Percentiles rank a stretch among this genome's conserved stretches.
Evolutionary conservation across 805 yeast genomes (phyloP).

Genomic region (Candida argentea): DNA sequence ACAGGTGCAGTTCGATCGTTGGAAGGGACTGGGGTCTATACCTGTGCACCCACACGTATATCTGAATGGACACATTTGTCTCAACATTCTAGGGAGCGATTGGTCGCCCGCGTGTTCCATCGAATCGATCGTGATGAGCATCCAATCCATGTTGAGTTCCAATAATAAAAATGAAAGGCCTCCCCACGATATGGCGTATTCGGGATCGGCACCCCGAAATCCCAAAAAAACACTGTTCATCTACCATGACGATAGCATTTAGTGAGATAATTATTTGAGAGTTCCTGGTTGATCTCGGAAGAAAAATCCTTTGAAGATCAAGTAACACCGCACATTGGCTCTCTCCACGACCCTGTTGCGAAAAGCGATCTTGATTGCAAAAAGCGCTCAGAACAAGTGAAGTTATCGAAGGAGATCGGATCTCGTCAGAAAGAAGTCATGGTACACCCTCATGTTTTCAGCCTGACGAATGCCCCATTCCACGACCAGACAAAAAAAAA

Average conservation of each 20-base stretch:
- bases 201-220: constrained; percentile 42
- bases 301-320: too few species aligned
- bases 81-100: constrained; percentile 52
- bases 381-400: too few species aligned
- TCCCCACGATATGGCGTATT: constrained; percentile 43
- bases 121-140: constrained; percentile 39
- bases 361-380: too few species aligned
- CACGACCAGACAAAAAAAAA: too few species aligned
- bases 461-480: too few species aligned
- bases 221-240: constrained; percentile 42
- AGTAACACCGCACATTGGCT: too few species aligned
- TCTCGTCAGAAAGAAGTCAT: too few species aligned
- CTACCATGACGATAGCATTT: constrained; percentile 51
- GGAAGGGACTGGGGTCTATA: constrained; percentile 14
- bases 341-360: too few species aligned
- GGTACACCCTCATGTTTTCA: too few species aligned
- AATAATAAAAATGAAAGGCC: constrained; percentile 44
- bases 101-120: constrained; percentile 60
- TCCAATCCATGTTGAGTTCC: constrained; percentile 54
- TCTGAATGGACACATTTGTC: constrained; percentile 71
- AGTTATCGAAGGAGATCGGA: too few species aligned
- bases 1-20: constrained; percentile 35
- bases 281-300: too few species aligned
- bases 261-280: constrained; percentile 1
- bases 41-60: constrained; percentile 72